Percentiles rank a stretch among this genome's conserved stretches.
phyloP scores from a whole-genome alignment of 2,329 filamentous ascomycete species.

The Aspergillus costaricaensis region DNA sequence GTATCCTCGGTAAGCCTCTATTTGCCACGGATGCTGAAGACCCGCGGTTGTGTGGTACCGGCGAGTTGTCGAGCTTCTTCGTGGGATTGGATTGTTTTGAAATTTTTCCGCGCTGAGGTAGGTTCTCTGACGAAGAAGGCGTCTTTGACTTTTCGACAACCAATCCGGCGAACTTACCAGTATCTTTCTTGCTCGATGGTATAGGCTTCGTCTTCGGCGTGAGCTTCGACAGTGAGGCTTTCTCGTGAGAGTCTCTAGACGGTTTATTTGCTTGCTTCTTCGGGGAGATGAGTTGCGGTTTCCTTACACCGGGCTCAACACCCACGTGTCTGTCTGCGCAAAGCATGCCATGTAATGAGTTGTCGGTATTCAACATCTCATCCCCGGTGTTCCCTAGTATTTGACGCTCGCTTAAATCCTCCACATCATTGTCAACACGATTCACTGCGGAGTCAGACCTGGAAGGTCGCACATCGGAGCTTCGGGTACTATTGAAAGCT shows the following conservation, averaged over 20 bases:
- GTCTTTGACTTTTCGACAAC: conserved; percentile 17
- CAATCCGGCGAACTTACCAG: conserved; percentile 24
- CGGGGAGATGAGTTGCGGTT: not conserved
- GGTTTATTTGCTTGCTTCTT: not conserved
- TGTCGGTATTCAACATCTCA: not conserved
- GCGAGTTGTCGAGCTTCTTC: conserved; percentile 15
- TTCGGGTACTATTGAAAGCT: conserved; percentile 44
- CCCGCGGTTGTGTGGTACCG: conserved; percentile 3
- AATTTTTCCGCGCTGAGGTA: conserved; percentile 19
- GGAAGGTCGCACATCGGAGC: conserved; percentile 36
- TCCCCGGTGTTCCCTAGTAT: not conserved
- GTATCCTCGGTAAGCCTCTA: conserved; percentile 31
- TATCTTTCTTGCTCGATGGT: conserved; percentile 28
- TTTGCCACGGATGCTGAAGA: conserved; percentile 28
- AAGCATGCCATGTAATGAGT: not conserved
- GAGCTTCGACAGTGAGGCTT: conserved; percentile 34
- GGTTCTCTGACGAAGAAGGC: not conserved
- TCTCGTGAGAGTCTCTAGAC: conserved; percentile 27
- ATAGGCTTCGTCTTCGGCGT: conserved; percentile 38
- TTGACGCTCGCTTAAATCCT: not conserved
- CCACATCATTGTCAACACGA: not conserved
- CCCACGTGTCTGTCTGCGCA: not conserved
- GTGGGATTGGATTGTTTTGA: conserved; percentile 15
- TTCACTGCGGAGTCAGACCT: conserved; percentile 8
- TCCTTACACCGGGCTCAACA: not conserved